Base-by-base conservation (phyloP, 1,284 basidiomycete species). In the Ceratobasidium sp. region DNA sequence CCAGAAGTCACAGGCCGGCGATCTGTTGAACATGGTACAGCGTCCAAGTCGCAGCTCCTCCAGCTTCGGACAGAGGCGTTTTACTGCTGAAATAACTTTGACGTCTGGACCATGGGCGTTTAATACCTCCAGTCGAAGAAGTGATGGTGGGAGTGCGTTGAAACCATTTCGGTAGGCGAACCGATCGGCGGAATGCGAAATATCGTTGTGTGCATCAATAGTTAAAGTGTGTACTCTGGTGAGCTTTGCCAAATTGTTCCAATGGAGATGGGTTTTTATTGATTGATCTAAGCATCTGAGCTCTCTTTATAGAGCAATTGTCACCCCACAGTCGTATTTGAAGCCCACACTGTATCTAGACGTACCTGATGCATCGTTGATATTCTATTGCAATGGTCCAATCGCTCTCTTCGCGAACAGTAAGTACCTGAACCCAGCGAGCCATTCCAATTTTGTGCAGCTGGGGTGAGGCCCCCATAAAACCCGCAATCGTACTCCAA, bases 21-120 rank as follows among this genome's bases (percentile, higher is more conserved):
- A n/a, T 43, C 47, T 50, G 26, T 66, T 66, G 49, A 66, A 66
- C 47, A 66, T 52, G 6, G 46, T 66, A n/a, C 62, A 66, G 18
- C 62, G 62, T 38, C 62, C 62, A 18, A 66, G 47, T 38, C 47
- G 46, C 16, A 66, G 62, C 26, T 66, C 47, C 32, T 66, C 44
- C 13, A 66, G 35, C 5, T 32, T 35, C 4, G 62, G 62, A 30
- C 62, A 66, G 23, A 18, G n/a, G 16, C 62, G 46, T 18, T 66
- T 66, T 18, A 66, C 47, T 6, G 35, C 32, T 30, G 62, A 46
- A n/a, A 66, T 66, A 11, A 66, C 21, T 14, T 43, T 66, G 7
- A 18, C 62, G 35, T 66, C 62, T 2, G 62, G 62, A n/a, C 62
- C 47, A 26, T 66, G 62, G n/a, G 62, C 46, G 35, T 52, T 8